Evolutionary conservation across 768 basidiomycete genomes (phyloP), one percentile per base, ranked within the genome.

Genomic region (Boletus sp.): DNA sequence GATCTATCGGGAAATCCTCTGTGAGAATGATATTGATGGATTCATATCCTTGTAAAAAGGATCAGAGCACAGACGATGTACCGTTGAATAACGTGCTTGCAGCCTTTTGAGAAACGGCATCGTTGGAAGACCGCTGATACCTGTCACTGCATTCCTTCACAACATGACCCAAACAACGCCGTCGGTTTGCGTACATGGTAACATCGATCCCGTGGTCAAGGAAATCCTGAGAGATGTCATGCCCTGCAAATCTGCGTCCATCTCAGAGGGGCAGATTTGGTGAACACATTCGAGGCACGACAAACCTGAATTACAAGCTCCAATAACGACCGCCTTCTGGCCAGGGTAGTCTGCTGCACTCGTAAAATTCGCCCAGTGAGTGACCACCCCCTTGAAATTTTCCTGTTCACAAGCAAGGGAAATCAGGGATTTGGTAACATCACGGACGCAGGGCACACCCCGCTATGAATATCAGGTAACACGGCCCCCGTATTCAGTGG

Each of bases 251-350:
- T 19, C 13, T 17, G n/a, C n/a, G 5, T 15, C n/a, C 19, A 25
- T 38, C 40, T 23, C 39, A 21, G 30, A 38, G 30, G 23, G 15
- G 8, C 15, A 6, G 46, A 53, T 45, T 17, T 27, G 4, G 15
- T 37, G 21, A 56, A 54, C 13, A 23, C 45, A 23, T 30, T 19
- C 5, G 29, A 44, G 27, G 27, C 3, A 19, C 6, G 11, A 40
- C 42, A 15, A 52, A 76, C 77, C 80, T 19, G 81, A 80, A 49
- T 80, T 82, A 48, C 80, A 80, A 7, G 83, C 77, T 1, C 83
- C 84, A 11, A 86, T 72, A 10, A 86, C 75, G 8, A 85, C 74
- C 9, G 78, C 81, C 57, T 81, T 84, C 72, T 87, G 81, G n/a
- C 82, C 83, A 4, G 63, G 56, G 58, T 79, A 75, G 23, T 76